These are phyloP conservation scores for Mycena amicta DNA, from an alignment of 768 basidiomycete species.

Conservation along the genomic window DNA sequence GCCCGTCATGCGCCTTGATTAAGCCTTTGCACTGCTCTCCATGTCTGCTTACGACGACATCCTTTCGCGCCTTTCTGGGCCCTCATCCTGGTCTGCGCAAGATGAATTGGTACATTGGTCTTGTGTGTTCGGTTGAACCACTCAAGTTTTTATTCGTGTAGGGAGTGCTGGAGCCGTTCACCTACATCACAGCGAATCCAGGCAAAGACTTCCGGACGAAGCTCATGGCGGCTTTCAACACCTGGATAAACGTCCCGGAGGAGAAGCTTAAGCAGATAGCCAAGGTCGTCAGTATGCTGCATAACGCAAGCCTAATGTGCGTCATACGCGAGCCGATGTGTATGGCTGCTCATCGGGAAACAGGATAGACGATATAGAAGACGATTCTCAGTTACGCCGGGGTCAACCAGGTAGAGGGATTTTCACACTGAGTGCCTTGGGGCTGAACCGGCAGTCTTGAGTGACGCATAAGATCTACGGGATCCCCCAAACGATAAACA, in stretches of 20 bases:
- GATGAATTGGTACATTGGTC: conserved; percentile 35
- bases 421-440: neutral
- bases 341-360: neutral
- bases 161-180: conserved; percentile 83
- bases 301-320: conserved; percentile 90
- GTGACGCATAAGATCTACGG: conserved; percentile 97
- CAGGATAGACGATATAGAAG: conserved; percentile 95
- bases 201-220: conserved; percentile 91
- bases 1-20: neutral
- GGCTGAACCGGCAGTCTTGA: conserved; percentile 27
- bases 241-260: conserved; percentile 83
- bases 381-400: conserved; percentile 82
- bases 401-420: conserved; percentile 69
- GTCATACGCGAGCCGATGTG: conserved; percentile 19
- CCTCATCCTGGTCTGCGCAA: conserved; percentile 37
- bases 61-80: conserved; percentile 32
- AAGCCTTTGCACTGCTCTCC: neutral
- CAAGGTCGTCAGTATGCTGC: conserved; percentile 88
- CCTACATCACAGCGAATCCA: conserved; percentile 78
- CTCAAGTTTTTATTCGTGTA: conserved; percentile 15
- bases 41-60: conserved; percentile 43
- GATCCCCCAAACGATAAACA: conserved; percentile 94
- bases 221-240: conserved; percentile 91
- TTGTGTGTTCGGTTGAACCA: neutral
- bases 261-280: conserved; percentile 74